A percentile compares a stretch with the other conserved stretches of the same genome.
These are phyloP conservation scores for Ensete glaucum DNA, from an alignment of 176 grass and related monocot genomes.

Conservation along the genomic window DNA sequence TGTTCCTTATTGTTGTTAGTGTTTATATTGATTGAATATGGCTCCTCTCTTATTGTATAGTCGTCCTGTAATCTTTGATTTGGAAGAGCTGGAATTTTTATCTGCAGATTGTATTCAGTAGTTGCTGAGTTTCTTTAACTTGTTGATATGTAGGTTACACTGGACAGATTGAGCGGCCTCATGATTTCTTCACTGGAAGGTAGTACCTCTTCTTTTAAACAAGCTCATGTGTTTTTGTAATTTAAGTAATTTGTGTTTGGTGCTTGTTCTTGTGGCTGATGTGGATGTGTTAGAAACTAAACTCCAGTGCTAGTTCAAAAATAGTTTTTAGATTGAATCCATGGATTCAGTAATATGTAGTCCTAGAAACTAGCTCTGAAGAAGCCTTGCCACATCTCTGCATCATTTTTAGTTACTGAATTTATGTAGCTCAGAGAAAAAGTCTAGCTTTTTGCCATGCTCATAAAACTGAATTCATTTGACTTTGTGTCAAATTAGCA, in stretches of 20 bases:
- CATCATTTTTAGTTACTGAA: background rate
- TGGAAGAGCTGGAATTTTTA: background rate
- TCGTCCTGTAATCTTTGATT: too few relatives aligned
- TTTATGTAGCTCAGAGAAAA: background rate
- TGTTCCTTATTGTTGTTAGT: background rate
- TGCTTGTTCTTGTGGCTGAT: background rate
- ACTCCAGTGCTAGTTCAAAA: background rate
- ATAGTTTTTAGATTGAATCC: background rate
- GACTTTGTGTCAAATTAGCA: background rate
- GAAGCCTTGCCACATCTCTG: background rate
- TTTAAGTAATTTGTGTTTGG: background rate
- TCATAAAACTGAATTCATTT: background rate
- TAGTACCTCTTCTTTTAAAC: slow-evolving; percentile 7
- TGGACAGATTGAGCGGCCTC: slow-evolving; percentile 57
- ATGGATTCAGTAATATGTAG: too few relatives aligned
- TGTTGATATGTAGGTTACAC: slow-evolving; percentile 47
- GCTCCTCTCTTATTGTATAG: background rate
- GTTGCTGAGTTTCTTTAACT: background rate
- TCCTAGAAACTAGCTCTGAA: background rate
- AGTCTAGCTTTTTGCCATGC: background rate
- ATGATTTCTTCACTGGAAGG: slow-evolving; percentile 92
- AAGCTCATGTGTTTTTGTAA: background rate
- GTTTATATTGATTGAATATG: background rate
- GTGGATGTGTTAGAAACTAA: background rate
- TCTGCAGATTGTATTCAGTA: background rate